These are phyloP conservation scores for Neofusicoccum laricinum DNA, from an alignment of 2,329 filamentous ascomycete genomes.

Conservation along the genomic window DNA sequence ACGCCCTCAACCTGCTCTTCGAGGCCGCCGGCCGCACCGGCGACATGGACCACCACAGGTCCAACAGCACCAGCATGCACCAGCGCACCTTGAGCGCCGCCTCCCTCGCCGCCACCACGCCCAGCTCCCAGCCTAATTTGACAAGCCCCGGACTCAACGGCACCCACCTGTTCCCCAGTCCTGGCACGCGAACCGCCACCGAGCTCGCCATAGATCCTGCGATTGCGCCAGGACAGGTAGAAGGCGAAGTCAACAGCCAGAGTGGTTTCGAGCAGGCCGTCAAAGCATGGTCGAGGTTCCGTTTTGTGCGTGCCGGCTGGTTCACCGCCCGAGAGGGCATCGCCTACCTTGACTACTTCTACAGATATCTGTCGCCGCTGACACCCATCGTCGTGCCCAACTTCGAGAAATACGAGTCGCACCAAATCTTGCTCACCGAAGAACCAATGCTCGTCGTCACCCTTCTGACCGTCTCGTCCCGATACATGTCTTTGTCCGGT, in stretches of 20 bases:
- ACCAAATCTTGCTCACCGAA: constrained; percentile 76
- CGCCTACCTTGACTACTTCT: constrained; percentile 94
- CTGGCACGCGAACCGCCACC: constrained; percentile 24
- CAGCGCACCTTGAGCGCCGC: constrained; percentile 27
- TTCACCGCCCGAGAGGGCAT: constrained; percentile 92
- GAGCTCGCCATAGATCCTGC: constrained; percentile 32
- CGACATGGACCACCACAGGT: constrained; percentile 46
- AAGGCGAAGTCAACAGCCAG: constrained; percentile 23
- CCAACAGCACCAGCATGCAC: constrained; percentile 43
- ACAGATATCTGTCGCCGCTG: constrained; percentile 83
- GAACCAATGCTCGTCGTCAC: constrained; percentile 93
- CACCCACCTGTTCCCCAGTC: constrained; percentile 22
- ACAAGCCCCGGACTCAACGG: constrained; percentile 31
- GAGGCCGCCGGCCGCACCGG: constrained; percentile 66
- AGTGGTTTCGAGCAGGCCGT: constrained; percentile 61
- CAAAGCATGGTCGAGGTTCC: constrained; percentile 84
- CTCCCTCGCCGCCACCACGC: constrained; percentile 27
- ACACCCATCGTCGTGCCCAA: constrained; percentile 93
- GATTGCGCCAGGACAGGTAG: constrained; percentile 19
- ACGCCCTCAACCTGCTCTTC: constrained; percentile 86
- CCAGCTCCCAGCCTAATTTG: constrained; percentile 34
- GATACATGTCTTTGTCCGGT: constrained; percentile 77
- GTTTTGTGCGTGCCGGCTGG: constrained; percentile 96
- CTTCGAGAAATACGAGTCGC: constrained; percentile 77
- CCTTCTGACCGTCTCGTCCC: constrained; percentile 83